phyloP scores from a whole-genome alignment of 495 filamentous ascomycete genomes.

The Neurospora sp. region DNA sequence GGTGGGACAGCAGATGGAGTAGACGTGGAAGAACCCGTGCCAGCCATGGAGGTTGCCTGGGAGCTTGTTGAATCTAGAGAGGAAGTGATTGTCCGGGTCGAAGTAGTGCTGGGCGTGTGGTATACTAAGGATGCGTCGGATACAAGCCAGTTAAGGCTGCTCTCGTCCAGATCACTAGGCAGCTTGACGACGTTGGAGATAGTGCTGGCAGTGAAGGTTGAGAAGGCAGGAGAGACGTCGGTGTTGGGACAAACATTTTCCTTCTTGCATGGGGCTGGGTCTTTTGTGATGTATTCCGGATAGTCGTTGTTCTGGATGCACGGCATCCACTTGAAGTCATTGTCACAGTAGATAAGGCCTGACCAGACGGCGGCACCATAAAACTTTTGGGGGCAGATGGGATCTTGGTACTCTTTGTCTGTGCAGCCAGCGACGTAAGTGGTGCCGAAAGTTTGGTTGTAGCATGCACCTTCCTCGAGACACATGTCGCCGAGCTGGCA shows the following conservation, averaged over 20 bases:
- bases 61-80: neutral
- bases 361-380: neutral
- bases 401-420: slow-evolving; percentile 11
- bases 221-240: neutral
- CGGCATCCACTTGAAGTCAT: neutral
- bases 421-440: slow-evolving; percentile 29
- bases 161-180: neutral
- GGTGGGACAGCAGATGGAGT: neutral
- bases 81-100: neutral
- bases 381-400: slow-evolving; percentile 12
- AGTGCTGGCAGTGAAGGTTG: neutral
- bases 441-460: slow-evolving; percentile 9
- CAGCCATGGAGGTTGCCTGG: neutral
- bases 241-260: neutral
- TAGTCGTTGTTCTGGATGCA: neutral
- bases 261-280: neutral
- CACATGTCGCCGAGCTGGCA: slow-evolving; percentile 27
- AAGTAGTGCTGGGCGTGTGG: neutral
- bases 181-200: neutral
- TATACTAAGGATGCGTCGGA: neutral
- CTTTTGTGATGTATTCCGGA: neutral
- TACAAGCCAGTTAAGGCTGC: neutral
- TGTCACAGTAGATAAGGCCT: neutral
- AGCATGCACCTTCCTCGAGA: slow-evolving; percentile 20
- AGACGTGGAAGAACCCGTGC: neutral